These are phyloP conservation scores for Colletotrichum liaoningense DNA, from an alignment of 2,329 filamentous ascomycete species.

Conservation along the genomic window DNA sequence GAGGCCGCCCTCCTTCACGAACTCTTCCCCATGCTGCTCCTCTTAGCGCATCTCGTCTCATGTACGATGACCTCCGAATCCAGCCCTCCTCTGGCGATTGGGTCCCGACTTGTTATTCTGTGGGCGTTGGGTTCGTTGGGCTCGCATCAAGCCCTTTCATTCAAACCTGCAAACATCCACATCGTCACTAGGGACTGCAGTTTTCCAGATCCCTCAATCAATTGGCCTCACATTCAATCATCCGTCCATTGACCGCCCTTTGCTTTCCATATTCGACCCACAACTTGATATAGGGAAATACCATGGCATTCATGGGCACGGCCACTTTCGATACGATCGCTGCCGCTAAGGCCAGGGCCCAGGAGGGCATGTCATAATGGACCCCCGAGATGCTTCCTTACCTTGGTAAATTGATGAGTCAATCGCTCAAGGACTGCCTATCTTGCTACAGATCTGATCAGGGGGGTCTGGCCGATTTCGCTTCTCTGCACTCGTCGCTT, in stretches of 20 bases:
- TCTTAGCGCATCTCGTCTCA: conserved; percentile 14
- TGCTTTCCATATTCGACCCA: conserved; percentile 14
- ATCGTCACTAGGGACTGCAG: conserved; percentile 7
- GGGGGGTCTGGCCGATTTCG: conserved; percentile 23
- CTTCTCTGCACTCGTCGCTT: background rate
- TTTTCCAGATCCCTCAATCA: background rate
- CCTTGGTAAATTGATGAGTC: conserved; percentile 13
- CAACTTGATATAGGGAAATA: background rate
- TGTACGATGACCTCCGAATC: conserved; percentile 13
- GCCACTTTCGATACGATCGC: background rate
- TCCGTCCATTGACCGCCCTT: conserved; percentile 33
- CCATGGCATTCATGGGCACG: background rate
- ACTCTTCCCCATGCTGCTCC: background rate
- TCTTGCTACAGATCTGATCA: conserved; percentile 15
- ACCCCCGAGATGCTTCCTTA: conserved; percentile 7
- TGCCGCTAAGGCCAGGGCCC: background rate
- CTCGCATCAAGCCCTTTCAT: conserved; percentile 11
- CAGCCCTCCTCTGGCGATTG: conserved; percentile 23
- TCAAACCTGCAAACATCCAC: conserved; percentile 27
- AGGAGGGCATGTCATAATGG: conserved; percentile 25
- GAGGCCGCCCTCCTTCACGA: conserved; percentile 28
- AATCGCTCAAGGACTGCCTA: conserved; percentile 11
- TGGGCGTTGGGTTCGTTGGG: conserved; percentile 32
- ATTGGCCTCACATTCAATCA: conserved; percentile 1
- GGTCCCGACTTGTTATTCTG: conserved; percentile 8